Evolutionary conservation across 352 stramenopile species (phyloP).

Genomic region (Pythium monospermum): DNA sequence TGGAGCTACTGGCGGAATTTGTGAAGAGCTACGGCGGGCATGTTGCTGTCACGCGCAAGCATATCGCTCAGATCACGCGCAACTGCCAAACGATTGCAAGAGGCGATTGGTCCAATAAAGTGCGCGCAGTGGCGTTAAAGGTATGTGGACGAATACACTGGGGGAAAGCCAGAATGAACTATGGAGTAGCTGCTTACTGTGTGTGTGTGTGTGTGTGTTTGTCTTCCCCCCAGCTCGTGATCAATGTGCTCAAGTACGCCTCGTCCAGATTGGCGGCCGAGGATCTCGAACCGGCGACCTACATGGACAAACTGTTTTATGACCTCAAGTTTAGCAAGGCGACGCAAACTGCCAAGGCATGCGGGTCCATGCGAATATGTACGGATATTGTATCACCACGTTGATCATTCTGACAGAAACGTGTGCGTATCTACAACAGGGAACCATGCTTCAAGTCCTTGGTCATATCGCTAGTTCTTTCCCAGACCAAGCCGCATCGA

Average conservation of each 20-base stretch:
- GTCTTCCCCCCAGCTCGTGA: too few relatives aligned
- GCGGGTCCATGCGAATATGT: not conserved
- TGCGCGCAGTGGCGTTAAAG: constrained; percentile 44
- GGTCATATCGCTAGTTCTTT: constrained; percentile 55
- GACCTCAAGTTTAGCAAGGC: constrained; percentile 74
- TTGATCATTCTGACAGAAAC: not conserved
- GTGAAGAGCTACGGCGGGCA: constrained; percentile 46
- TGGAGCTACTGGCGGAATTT: constrained; percentile 47
- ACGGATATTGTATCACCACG: not conserved
- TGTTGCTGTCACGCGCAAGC: constrained; percentile 38
- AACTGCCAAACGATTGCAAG: constrained; percentile 52
- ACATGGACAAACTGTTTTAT: constrained; percentile 67
- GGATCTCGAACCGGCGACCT: constrained; percentile 44
- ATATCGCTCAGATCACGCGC: constrained; percentile 36
- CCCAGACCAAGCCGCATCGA: constrained; percentile 25
- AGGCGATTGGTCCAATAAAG: constrained; percentile 56
- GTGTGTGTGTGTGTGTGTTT: not conserved
- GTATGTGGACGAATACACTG: not conserved
- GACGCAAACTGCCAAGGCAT: constrained; percentile 55
- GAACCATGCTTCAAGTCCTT: constrained; percentile 60
- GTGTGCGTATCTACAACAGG: constrained; percentile 18
- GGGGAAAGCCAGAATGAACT: too few relatives aligned
- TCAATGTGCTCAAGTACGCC: constrained; percentile 50
- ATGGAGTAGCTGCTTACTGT: not conserved
- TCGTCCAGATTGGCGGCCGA: constrained; percentile 27